phyloP scores from a whole-genome alignment of 805 yeast species.

The Dipodascus albidus region DNA sequence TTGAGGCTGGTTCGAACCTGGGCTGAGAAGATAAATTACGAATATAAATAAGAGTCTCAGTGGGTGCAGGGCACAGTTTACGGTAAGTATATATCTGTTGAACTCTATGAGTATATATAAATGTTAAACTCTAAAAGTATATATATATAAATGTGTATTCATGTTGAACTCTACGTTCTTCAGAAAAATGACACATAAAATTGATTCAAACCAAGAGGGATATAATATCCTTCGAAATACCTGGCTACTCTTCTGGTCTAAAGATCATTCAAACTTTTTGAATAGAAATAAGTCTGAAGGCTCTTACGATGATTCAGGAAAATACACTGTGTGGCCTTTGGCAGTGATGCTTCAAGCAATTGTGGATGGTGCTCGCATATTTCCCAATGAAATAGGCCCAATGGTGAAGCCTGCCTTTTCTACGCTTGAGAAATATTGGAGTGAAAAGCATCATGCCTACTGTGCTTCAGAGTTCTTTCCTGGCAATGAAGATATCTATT shows the following conservation, averaged over 20 bases:
- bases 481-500: slow-evolving; percentile 51
- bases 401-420: slow-evolving; percentile 41
- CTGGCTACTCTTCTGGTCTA: slow-evolving; percentile 21
- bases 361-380: slow-evolving; percentile 46
- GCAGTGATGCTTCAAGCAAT: slow-evolving; percentile 56
- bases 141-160: background rate
- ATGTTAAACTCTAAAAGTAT: slow-evolving; percentile 3
- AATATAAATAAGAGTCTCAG: too few relatives aligned
- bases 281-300: slow-evolving; percentile 28
- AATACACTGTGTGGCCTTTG: slow-evolving; percentile 58
- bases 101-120: slow-evolving; percentile 1
- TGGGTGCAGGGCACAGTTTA: too few relatives aligned
- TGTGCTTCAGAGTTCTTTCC: slow-evolving; percentile 53
- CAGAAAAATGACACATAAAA: background rate
- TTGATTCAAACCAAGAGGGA: slow-evolving; percentile 3
- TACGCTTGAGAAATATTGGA: slow-evolving; percentile 41
- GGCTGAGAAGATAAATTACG: too few relatives aligned
- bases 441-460: slow-evolving; percentile 41
- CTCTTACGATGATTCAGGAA: slow-evolving; percentile 39
- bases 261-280: slow-evolving; percentile 13
- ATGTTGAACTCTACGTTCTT: slow-evolving; percentile 4
- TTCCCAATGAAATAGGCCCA: slow-evolving; percentile 42
- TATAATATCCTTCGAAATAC: slow-evolving; percentile 1
- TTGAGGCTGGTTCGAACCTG: background rate
- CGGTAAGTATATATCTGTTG: too few relatives aligned